phyloP scores from a whole-genome alignment of 805 yeast genomes.

The Maudiozyma bulderi region DNA sequence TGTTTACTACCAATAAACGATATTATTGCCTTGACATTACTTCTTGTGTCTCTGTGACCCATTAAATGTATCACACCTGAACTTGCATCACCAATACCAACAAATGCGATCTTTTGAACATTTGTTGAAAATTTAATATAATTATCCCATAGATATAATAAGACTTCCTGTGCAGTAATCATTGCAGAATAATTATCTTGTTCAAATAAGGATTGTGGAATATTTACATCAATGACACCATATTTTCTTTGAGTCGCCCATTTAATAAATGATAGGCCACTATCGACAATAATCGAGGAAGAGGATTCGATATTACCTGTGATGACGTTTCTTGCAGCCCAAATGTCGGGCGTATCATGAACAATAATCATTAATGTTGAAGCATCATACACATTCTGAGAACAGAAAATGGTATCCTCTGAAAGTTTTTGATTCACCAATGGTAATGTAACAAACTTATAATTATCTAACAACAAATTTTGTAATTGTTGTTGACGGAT shows the following conservation, averaged over 20 bases:
- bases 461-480: conserved; percentile 37
- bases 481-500: conserved; percentile 62
- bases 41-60: conserved; percentile 67
- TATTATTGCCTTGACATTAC: conserved; percentile 60
- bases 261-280: conserved; percentile 57
- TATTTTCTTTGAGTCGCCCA: conserved; percentile 54
- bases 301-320: conserved; percentile 69
- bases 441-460: conserved; percentile 61
- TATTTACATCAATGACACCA: conserved; percentile 76
- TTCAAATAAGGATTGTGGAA: conserved; percentile 46
- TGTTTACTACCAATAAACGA: conserved; percentile 58
- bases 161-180: conserved; percentile 64
- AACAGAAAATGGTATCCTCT: conserved; percentile 36
- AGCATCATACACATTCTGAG: conserved; percentile 57
- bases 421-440: conserved; percentile 34
- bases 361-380: conserved; percentile 60
- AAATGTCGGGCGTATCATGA: conserved; percentile 87
- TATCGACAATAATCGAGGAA: conserved; percentile 66
- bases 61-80: conserved; percentile 77
- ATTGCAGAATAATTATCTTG: conserved; percentile 51
- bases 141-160: conserved; percentile 83
- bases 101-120: conserved; percentile 60
- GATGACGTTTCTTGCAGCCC: conserved; percentile 77
- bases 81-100: conserved; percentile 86
- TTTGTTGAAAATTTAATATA: conserved; percentile 63